A percentile compares a stretch with the other conserved stretches of the same genome.
These are phyloP conservation scores for Moricandia moricandioides DNA, from an alignment of 345 rosid species.

Conservation along the genomic window DNA sequence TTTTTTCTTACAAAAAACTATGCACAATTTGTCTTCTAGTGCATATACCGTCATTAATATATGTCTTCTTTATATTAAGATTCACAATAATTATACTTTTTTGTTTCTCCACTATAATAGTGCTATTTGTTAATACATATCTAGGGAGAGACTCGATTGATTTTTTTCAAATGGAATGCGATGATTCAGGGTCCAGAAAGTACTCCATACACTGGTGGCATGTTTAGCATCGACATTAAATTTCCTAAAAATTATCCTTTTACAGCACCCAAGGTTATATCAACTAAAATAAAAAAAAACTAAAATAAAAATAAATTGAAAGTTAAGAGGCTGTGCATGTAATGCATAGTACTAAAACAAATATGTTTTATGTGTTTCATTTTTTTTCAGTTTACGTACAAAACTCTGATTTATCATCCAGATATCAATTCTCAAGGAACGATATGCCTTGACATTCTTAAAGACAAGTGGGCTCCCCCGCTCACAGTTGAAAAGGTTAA, in stretches of 20 bases:
- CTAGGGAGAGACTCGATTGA: background rate
- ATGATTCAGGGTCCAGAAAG: background rate
- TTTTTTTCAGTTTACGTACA: slow-evolving; percentile 1
- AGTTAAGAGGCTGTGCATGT: background rate
- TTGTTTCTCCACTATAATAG: background rate
- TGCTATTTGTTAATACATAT: background rate
- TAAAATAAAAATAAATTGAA: background rate
- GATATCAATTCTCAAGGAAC: background rate
- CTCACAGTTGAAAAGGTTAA: slow-evolving; percentile 18
- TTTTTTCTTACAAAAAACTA: background rate
- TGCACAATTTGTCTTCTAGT: background rate
- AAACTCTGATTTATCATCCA: slow-evolving; percentile 11
- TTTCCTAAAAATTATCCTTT: slow-evolving; percentile 9
- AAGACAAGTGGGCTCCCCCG: slow-evolving; percentile 11
- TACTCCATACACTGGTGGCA: slow-evolving; percentile 19
- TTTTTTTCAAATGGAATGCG: background rate
- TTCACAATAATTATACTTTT: background rate
- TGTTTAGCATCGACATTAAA: background rate
- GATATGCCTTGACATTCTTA: slow-evolving; percentile 26
- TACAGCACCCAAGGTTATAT: slow-evolving; percentile 18
- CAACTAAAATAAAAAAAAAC: background rate
- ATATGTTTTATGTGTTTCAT: background rate
- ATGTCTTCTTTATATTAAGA: background rate
- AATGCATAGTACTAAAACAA: background rate
- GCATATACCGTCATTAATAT: background rate